Evolutionary conservation across 352 stramenopile species (phyloP).

Genomic region (Pythium apleroticum): DNA sequence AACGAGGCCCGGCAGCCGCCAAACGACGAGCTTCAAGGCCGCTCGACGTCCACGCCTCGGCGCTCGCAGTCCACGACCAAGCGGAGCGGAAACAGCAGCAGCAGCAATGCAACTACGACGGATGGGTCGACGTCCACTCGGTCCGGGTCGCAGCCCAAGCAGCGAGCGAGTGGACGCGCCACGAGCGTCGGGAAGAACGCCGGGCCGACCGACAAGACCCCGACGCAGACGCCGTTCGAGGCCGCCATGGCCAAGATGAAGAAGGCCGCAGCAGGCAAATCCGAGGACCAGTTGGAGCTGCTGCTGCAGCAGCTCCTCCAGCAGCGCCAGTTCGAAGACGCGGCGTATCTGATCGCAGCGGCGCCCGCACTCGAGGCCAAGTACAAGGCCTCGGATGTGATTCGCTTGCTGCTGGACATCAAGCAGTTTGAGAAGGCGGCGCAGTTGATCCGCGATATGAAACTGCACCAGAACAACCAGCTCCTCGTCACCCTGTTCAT

Average conservation of each 20-base stretch:
- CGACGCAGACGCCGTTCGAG: constrained; percentile 33
- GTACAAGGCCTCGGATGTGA: constrained; percentile 80
- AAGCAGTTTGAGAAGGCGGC: constrained; percentile 59
- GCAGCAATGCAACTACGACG: neutral
- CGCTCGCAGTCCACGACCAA: constrained; percentile 16
- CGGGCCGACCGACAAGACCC: constrained; percentile 16
- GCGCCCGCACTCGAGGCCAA: constrained; percentile 47
- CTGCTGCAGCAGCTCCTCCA: constrained; percentile 59
- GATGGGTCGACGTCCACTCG: constrained; percentile 5
- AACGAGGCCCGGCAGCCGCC: constrained; percentile 11
- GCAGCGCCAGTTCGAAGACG: constrained; percentile 47
- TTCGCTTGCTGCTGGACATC: constrained; percentile 72
- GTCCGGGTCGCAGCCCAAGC: constrained; percentile 57
- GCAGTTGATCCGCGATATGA: constrained; percentile 75
- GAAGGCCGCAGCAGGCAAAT: constrained; percentile 34
- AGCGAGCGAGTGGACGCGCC: constrained; percentile 26
- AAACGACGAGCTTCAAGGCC: neutral
- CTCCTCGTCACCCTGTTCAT: constrained; percentile 81
- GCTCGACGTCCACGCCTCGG: constrained; percentile 14
- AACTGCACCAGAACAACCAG: constrained; percentile 58
- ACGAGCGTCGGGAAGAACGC: constrained; percentile 1
- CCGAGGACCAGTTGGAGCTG: constrained; percentile 48
- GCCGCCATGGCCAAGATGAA: constrained; percentile 37
- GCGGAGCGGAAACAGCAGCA: neutral
- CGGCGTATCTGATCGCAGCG: constrained; percentile 67